Base-by-base conservation (phyloP, 257 asterid species). In the Nicotiana tomentosiformis region DNA sequence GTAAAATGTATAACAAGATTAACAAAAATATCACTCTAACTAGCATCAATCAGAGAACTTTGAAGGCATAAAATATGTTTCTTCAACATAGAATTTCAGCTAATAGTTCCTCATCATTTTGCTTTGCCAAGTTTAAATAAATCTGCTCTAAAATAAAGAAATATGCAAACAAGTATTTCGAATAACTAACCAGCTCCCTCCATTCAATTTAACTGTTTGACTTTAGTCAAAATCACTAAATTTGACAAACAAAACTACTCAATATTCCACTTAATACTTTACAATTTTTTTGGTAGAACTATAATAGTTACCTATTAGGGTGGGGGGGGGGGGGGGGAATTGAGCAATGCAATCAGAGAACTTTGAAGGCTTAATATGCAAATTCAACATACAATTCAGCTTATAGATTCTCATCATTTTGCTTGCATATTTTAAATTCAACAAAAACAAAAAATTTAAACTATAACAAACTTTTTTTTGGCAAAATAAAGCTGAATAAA, bases 11-110 rank as follows among this genome's bases (percentile, higher is more conserved):
- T 43, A 43, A 43, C 51, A 43, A 43, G 51, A 43, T 43, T 43
- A 43, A 43, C 12, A 43, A 9, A 9, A 9, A 9, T 9, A 43
- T 43, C 12, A 43, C 12, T 43, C 11, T 9, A 9, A 43, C 12
- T 43, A 43, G 12, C 3, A 8, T 43, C 85, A 85, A 85, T 85
- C 81, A 82, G 83, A 85, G 83, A 77, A 85, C 85, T 85, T 82
- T 85, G 85, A 85, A 85, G 85, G 74, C 72, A 37, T 76, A 85
- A 62, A 18, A 66, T 60, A 56, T 79, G 33, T 4, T 56, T 12
- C 51, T 91, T 93, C 90, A 87, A 91, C 90, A 61, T 0, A 82
- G 3, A 51, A 62, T 6, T 89, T 91, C 92, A 66, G 93, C 87
- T 67, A 33, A 69, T 33, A 66, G 66, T 78, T 77, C 77, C 43